These are phyloP conservation scores for Urtica urens DNA, from an alignment of 306 rosid species.

Conservation along the genomic window DNA sequence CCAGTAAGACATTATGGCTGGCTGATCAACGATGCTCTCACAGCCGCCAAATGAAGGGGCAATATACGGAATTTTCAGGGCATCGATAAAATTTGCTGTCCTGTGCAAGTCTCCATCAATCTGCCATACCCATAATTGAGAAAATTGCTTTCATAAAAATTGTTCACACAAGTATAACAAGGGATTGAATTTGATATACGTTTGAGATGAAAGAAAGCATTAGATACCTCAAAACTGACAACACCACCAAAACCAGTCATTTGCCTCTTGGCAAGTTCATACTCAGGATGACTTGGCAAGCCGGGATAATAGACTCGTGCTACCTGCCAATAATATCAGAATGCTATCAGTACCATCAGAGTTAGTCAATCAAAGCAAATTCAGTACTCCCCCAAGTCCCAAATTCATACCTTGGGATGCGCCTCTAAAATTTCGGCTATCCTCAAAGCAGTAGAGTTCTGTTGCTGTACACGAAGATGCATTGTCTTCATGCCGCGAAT, in stretches of 20 bases:
- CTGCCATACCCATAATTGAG: slow-evolving; percentile 46
- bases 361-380: slow-evolving; percentile 1
- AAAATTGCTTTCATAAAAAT: too few species aligned
- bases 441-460: slow-evolving; percentile 67
- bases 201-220: too few species aligned
- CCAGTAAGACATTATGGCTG: slow-evolving; percentile 93
- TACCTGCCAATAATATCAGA: slow-evolving; percentile 42
- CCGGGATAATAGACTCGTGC: slow-evolving; percentile 83
- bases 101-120: slow-evolving; percentile 59
- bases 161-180: too few species aligned
- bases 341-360: slow-evolving; percentile 13
- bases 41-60: slow-evolving; percentile 98
- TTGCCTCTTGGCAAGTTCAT: slow-evolving; percentile 79
- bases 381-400: neutral
- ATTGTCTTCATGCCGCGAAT: slow-evolving; percentile 95
- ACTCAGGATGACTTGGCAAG: slow-evolving; percentile 83
- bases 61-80: slow-evolving; percentile 84
- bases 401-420: slow-evolving; percentile 75
- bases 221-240: slow-evolving; percentile 90
- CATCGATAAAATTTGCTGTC: slow-evolving; percentile 64
- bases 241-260: slow-evolving; percentile 99
- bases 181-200: too few species aligned
- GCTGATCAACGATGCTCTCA: slow-evolving; percentile 96
- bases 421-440: slow-evolving; percentile 91
- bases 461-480: slow-evolving; percentile 94